Base-by-base conservation (phyloP, 106 monocot genomes). In the Narthecium ossifragum region DNA sequence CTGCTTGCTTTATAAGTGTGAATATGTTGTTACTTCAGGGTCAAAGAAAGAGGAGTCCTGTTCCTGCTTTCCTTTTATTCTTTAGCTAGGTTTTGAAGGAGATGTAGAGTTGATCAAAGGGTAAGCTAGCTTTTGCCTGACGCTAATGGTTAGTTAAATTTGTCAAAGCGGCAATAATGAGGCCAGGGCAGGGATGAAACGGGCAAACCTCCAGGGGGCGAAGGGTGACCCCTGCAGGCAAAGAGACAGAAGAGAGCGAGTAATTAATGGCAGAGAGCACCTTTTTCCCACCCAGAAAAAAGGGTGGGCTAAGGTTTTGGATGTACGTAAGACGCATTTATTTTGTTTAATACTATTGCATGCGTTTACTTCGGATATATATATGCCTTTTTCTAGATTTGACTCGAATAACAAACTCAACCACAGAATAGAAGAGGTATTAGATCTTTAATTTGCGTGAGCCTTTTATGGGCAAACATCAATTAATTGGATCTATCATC, bases 181-280 rank as follows among this genome's bases (percentile, higher is more conserved):
- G 2, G 2, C 21, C 5, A 23, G 21, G 24, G 24, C 24, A 24
- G 24, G 49, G 49, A n/a, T 3, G 49, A 49, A 49, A 49, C 49
- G 49, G 49, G 49, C 49, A 23, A 24, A 24, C 49, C 24, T 24
- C 23, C 21, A 5, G 14, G 5, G 49, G 49, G 10, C 21, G 49
- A 49, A 49, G 23, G 49, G 5, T n/a, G n/a, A n/a, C n/a, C n/a
- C n/a, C n/a, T 49, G 49, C 49, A 49, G 49, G 49, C 49, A 49
- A 49, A 49, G 21, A 22, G 49, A 49, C 23, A 49, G 49, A 49
- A 24, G 24, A 49, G 49, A 36, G 36, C 10, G n/a, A 36, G 36
- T 36, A 36, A 36, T 36, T n/a, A n/a, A n/a, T n/a, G n/a, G n/a
- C n/a, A n/a, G 36, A 6, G 23, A 36, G 36, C 6, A 49, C 49